Evolutionary conservation across 2,329 filamentous ascomycete genomes (phyloP).

Genomic region (Penicillium sclerotiorum): DNA sequence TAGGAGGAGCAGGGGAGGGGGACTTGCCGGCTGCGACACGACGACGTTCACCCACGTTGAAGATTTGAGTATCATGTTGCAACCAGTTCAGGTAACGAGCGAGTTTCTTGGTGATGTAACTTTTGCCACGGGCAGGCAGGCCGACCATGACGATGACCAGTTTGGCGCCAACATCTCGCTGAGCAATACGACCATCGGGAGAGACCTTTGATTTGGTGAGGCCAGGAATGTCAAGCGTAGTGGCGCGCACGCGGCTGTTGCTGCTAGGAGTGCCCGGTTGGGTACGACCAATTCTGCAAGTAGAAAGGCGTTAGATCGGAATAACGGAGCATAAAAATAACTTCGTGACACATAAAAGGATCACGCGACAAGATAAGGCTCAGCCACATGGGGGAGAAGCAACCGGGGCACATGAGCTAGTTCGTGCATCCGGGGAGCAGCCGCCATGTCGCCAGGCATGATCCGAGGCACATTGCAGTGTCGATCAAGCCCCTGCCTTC

Average conservation of each 20-base stretch:
- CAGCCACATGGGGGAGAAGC: slow-evolving; percentile 4
- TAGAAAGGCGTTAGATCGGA: slow-evolving; percentile 5
- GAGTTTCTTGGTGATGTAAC: slow-evolving; percentile 98
- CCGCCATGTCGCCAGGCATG: slow-evolving; percentile 4
- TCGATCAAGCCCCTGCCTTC: slow-evolving; percentile 3
- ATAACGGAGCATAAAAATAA: slow-evolving; percentile 2
- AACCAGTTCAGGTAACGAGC: slow-evolving; percentile 95
- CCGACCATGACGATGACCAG: slow-evolving; percentile 98
- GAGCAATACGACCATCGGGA: slow-evolving; percentile 89
- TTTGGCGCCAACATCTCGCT: slow-evolving; percentile 93
- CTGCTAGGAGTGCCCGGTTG: slow-evolving; percentile 62
- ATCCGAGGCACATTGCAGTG: slow-evolving; percentile 10
- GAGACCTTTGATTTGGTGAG: slow-evolving; percentile 95
- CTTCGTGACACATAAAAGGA: neutral
- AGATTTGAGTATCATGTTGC: slow-evolving; percentile 92
- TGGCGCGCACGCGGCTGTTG: slow-evolving; percentile 77
- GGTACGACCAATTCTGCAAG: slow-evolving; percentile 24
- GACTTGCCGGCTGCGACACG: slow-evolving; percentile 69
- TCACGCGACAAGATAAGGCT: slow-evolving; percentile 5
- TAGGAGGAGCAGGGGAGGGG: slow-evolving; percentile 28
- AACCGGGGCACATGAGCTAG: slow-evolving; percentile 3
- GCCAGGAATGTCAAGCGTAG: slow-evolving; percentile 94
- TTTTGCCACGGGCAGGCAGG: slow-evolving; percentile 91
- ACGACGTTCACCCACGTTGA: slow-evolving; percentile 93
- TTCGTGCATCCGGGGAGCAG: slow-evolving; percentile 1